Base-by-base conservation (phyloP, 495 filamentous ascomycete genomes). In the Wilcoxina mikolae region DNA sequence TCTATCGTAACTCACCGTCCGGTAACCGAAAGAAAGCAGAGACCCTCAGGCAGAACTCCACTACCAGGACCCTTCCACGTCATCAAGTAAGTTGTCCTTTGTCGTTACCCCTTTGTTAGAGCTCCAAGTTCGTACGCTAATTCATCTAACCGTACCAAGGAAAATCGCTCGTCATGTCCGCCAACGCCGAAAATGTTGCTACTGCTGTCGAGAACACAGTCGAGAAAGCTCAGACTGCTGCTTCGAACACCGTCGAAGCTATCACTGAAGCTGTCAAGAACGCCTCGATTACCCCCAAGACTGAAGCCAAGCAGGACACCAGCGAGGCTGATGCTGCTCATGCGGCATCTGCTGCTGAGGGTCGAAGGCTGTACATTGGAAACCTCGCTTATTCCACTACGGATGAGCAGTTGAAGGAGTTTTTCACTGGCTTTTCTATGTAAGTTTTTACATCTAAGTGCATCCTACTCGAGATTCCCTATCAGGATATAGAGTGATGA, bases 361-460 rank as follows among this genome's bases (percentile, higher is more conserved):
- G 91, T 69, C 86, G 91, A 77, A 87, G 91, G 74, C 80, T 98
- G 59, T 98, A 98, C 74, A 96, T 96, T 76, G 91, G 91, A 71
- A 98, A 98, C 76, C 87, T 98, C 78, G 91, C 91, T 54, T 96
- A 98, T 71, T 88, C 91, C 80, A 96, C 91, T 77, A 93, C 88
- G 68, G 91, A 96, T 85, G 91, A 85, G 80, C 87, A 95, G 78
- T 85, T 99, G 76, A 94, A 89, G 75, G 87, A 88, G 54, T 99
- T 99, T 78, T 99, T 99, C 81, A 84, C 85, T 74, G 82, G 78
- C 71, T 95, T 89, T 81, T 82, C 87, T 73, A 83, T 99, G 93
- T 99, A 80, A 80, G 91, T 85, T 58, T 39, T 60, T 25, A 11
- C 38, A 47, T 26, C 29, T 45, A 3, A 20, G 43, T n/a, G 27